Evolutionary conservation across 1,139 yeast species (phyloP).

Genomic region (Candida sojae): DNA sequence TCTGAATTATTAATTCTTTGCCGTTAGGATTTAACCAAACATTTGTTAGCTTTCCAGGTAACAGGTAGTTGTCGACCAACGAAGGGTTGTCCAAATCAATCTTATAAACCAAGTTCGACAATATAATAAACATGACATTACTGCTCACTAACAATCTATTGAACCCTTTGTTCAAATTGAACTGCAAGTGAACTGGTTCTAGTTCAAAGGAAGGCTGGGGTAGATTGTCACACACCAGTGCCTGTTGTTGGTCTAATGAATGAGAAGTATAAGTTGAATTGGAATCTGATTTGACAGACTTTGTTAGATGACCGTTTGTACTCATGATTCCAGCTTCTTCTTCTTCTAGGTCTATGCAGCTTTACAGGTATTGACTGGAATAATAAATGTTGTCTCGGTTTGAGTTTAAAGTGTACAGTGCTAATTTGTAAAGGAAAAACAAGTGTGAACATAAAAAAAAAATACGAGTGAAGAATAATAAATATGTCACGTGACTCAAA

Average conservation of each 20-base stretch:
- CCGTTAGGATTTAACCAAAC: slow-evolving; percentile 47
- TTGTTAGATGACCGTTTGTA: slow-evolving; percentile 1
- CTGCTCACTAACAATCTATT: slow-evolving; percentile 28
- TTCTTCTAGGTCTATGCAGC: too few relatives aligned
- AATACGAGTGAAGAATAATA: too few relatives aligned
- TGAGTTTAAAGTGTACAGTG: too few relatives aligned
- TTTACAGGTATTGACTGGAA: too few relatives aligned
- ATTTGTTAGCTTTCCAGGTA: slow-evolving; percentile 27
- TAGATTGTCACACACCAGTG: slow-evolving; percentile 13
- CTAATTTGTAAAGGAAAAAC: too few relatives aligned
- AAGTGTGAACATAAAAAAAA: too few relatives aligned
- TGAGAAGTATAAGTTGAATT: slow-evolving; percentile 14
- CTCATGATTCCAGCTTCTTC: neutral
- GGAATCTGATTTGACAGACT: slow-evolving; percentile 4
- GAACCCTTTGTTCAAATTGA: slow-evolving; percentile 31
- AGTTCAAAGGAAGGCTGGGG: slow-evolving; percentile 31
- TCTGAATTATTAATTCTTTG: slow-evolving; percentile 32
- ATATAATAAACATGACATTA: slow-evolving; percentile 38
- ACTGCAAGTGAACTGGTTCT: slow-evolving; percentile 48
- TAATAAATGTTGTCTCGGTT: too few relatives aligned
- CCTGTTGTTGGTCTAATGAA: slow-evolving; percentile 15
- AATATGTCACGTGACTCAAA: too few relatives aligned
- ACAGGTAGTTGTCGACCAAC: slow-evolving; percentile 26
- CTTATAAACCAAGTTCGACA: slow-evolving; percentile 23
- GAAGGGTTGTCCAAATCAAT: slow-evolving; percentile 44